Evolutionary conservation across 441 rosid genomes (phyloP), one percentile per base, ranked within the genome.

Genomic region (Sinapis alba): DNA sequence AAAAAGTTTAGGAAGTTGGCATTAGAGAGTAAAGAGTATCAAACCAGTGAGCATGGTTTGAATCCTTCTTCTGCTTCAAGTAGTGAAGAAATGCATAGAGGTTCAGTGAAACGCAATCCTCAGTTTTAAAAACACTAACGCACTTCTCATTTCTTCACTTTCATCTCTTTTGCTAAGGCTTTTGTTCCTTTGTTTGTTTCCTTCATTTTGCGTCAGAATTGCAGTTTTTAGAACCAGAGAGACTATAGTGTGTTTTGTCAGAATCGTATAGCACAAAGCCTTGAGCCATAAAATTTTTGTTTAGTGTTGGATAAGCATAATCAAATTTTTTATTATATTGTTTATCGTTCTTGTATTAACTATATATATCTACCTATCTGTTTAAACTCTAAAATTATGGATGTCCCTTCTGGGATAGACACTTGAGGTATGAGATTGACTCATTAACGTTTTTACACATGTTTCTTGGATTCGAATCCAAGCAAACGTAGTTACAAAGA

Each of bases 61-160:
- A 80, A 84, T 60, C 90, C 87, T 68, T n/a, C n/a, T n/a, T 87
- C 98, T 23, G 65, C 90, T 60, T 84, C 92, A 6, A 88, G 86
- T 81, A 82, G 93, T 65, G 90, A 83, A 69, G 80, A 78, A 24
- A 65, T 43, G 79, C 20, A 36, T 56, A 34, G 64, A 62, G 36
- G 32, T 19, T 57, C 34, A 56, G 58, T 56, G 62, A 80, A 36
- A 63, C 73, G 16, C 10, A 72, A 71, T 71, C 74, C 81, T 62
- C 65, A 78, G 21, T 13, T 53, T 9, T 73, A 27, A 61, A 38
- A 16, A 47, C 2, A 56, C n/a, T n/a, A n/a, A n/a, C n/a, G n/a
- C 19, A 67, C 34, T 51, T 38, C 11, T 75, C 73, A 60, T 34
- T n/a, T n/a, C n/a, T n/a, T 21, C 43, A n/a, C 30, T 60, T 50